Evolutionary conservation across 73 alveolate genomes (phyloP).

Genomic region (Uronychia binucleata): DNA sequence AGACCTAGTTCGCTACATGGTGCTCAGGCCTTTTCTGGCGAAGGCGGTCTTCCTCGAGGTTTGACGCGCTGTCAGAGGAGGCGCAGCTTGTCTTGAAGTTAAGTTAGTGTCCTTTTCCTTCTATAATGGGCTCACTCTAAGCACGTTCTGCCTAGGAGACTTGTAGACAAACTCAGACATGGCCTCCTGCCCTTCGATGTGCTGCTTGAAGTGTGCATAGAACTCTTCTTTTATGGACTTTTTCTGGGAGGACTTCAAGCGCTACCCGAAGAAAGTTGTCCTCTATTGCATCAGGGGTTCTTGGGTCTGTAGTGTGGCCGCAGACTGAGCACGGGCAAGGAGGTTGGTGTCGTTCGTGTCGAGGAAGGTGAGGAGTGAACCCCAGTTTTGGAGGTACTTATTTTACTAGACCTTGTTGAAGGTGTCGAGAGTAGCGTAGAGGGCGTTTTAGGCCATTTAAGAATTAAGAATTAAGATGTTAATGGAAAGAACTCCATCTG

Average conservation of each 20-base stretch:
- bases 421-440: background rate
- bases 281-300: background rate
- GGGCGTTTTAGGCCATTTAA: conserved; percentile 10
- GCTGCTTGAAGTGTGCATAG: background rate
- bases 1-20: background rate
- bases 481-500: too few relatives aligned
- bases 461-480: too few relatives aligned
- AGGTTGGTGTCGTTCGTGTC: conserved; percentile 14
- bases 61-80: background rate
- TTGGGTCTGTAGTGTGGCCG: background rate
- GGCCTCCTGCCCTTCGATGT: background rate
- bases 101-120: background rate
- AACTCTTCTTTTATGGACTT: background rate
- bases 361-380: conserved; percentile 49
- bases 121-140: background rate
- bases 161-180: background rate
- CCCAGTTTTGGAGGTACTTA: conserved; percentile 63
- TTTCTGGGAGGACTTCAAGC: background rate
- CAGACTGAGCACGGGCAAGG: background rate
- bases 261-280: background rate
- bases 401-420: conserved; percentile 13
- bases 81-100: background rate
- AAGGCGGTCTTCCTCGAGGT: background rate
- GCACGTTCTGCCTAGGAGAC: background rate
- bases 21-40: background rate